Evolutionary conservation across 225 moss, liverwort and hornwort species (phyloP), one percentile per base, ranked within the genome.

Genomic region (Pseudisothecium myosuroides): DNA sequence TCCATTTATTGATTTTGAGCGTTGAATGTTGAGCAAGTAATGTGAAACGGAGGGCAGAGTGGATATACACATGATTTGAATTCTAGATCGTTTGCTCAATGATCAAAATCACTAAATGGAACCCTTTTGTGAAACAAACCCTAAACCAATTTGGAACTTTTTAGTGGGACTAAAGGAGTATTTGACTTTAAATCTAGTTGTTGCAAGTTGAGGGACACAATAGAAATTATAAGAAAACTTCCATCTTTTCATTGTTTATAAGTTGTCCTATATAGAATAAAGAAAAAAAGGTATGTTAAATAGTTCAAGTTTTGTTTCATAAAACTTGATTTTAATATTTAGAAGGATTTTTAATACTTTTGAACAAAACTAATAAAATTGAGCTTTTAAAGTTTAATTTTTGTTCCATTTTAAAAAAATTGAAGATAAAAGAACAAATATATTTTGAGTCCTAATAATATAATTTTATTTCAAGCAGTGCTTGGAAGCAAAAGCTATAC

Each of bases 321-420:
- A 32, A 20, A 75, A 50, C 7, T 32, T 12, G 20, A 50, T 75
- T 49, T 20, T 49, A 7, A 49, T 12, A 32, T 20, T 49, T 0
- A 32, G 0, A 75, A 49, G 49, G 7, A 14, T 9, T 49, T 11
- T 49, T 74, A 45, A 28, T 12, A 4, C 2, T 49, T 29, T 0
- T 5, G 0, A 20, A 21, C 5, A 52, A 21, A 34, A 12, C 13
- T 21, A 34, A 13, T 13, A 76, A 76, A 34, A 22, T 52, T 3
- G 34, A 76, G 34, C 1, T 52, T 14, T 52, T 22, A 13, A 52
- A 52, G 9, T 23, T 13, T 22, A 52, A 5, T 36, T 76, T 22
- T 2, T 52, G 1, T 2, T 32, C 12, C 0, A 0, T 3, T 52
- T 34, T 12, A 45, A 52, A 21, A 45, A 19, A 14, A 52, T 8